A percentile compares a stretch with the other conserved stretches of the same genome.
Conservation (phyloP, 805 yeast genomes). For the Blastobotrys attinorum region DNA sequence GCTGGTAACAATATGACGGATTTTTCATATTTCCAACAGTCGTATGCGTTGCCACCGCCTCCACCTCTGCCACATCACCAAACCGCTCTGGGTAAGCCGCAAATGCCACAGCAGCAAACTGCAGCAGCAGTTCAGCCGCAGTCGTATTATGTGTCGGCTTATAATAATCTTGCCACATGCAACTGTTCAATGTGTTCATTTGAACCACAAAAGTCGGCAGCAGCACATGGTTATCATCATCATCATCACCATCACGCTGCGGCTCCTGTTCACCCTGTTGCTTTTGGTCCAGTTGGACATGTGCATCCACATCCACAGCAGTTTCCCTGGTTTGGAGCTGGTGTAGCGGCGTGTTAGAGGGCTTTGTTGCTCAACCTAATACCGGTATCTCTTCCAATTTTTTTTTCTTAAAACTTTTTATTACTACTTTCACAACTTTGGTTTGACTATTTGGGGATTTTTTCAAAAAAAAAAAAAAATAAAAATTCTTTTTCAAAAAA, state of each 20-base stretch:
- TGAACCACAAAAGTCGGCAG: constrained; percentile 8
- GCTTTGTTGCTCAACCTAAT: neutral
- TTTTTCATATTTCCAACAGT: constrained; percentile 20
- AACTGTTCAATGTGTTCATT: constrained; percentile 15
- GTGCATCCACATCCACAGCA: too few relatives aligned
- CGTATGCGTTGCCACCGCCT: constrained; percentile 12
- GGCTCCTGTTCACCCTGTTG: too few relatives aligned
- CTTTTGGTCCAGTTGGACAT: too few relatives aligned
- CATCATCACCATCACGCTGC: too few relatives aligned
- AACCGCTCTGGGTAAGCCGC: neutral
- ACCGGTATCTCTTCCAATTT: too few relatives aligned
- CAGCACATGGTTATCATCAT: neutral
- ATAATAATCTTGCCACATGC: constrained; percentile 14
- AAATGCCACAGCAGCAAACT: neutral
- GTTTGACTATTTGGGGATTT: too few relatives aligned
- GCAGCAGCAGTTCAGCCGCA: neutral
- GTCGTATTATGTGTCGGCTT: constrained; percentile 15
- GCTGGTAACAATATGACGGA: neutral
- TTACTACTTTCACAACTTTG: too few relatives aligned
- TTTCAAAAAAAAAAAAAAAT: too few relatives aligned
- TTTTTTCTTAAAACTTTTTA: too few relatives aligned
- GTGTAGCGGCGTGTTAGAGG: constrained; percentile 2
- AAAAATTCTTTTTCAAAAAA: too few relatives aligned
- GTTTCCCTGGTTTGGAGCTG: constrained; percentile 1
- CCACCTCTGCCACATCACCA: neutral